These are phyloP conservation scores for Zygoascus meyerae DNA, from an alignment of 1,139 yeast species.

Conservation along the genomic window DNA sequence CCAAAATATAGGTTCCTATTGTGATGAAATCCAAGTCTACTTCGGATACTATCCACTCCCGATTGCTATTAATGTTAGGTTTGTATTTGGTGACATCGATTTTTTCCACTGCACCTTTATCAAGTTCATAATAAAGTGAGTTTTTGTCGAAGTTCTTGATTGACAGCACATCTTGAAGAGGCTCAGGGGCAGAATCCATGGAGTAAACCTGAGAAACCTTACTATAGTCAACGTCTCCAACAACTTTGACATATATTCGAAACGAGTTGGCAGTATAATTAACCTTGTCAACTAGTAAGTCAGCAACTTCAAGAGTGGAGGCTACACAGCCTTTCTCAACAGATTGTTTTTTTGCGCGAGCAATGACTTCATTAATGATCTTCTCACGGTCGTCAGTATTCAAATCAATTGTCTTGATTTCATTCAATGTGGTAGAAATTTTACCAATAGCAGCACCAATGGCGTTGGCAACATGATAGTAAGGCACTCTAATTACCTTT, in stretches of 20 bases:
- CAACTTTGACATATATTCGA: conserved; percentile 18
- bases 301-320: conserved; percentile 17
- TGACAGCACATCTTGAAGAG: background rate
- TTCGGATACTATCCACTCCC: conserved; percentile 40
- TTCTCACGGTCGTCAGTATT: conserved; percentile 5
- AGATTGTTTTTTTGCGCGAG: conserved; percentile 9
- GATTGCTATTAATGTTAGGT: conserved; percentile 34
- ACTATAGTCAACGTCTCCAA: conserved; percentile 20
- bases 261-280: conserved; percentile 18
- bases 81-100: conserved; percentile 26
- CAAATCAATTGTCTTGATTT: conserved; percentile 10
- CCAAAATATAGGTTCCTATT: conserved; percentile 43
- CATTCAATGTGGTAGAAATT: conserved; percentile 28
- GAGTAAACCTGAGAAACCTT: conserved; percentile 1
- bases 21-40: conserved; percentile 40
- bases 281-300: conserved; percentile 18
- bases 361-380: conserved; percentile 8
- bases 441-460: conserved; percentile 45
- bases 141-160: background rate
- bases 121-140: conserved; percentile 1
- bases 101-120: background rate
- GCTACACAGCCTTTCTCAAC: conserved; percentile 17
- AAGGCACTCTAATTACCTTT: conserved; percentile 38
- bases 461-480: conserved; percentile 41
- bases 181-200: background rate